Evolutionary conservation across 192 early-diverging fungal genomes (phyloP).

Genomic region (Endogone sp.): DNA sequence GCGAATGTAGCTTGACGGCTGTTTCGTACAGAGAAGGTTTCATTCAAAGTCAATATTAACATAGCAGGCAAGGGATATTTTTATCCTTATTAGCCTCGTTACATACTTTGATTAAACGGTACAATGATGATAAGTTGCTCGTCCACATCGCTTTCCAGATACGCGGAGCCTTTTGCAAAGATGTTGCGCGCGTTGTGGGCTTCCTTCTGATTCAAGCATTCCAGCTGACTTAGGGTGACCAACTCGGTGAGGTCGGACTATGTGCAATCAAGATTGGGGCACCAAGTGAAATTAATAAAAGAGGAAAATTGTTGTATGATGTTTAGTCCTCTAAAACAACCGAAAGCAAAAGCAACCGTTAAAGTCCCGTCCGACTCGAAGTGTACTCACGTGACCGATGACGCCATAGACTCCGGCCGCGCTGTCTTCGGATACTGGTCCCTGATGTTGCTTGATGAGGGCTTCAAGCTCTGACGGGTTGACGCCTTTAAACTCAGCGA

Average conservation of each 20-base stretch:
- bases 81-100: no score
- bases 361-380: not conserved
- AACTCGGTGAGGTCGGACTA: constrained; percentile 59
- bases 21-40: no score
- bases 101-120: constrained; percentile 76
- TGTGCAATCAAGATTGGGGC: no score
- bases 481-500: constrained; percentile 80
- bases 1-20: constrained; percentile 53
- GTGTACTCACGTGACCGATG: constrained; percentile 35
- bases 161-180: constrained; percentile 65
- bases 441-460: constrained; percentile 63
- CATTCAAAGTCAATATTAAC: no score
- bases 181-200: constrained; percentile 72
- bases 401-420: constrained; percentile 38
- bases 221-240: constrained; percentile 67
- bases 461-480: constrained; percentile 65
- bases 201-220: constrained; percentile 84
- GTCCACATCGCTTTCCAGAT: constrained; percentile 90
- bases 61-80: no score
- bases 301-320: no score
- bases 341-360: not conserved
- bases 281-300: not conserved
- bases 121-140: constrained; percentile 90
- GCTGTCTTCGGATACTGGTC: constrained; percentile 22
- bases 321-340: not conserved